Base-by-base conservation (phyloP, 805 yeast species). In the Starmerella kuoi region DNA sequence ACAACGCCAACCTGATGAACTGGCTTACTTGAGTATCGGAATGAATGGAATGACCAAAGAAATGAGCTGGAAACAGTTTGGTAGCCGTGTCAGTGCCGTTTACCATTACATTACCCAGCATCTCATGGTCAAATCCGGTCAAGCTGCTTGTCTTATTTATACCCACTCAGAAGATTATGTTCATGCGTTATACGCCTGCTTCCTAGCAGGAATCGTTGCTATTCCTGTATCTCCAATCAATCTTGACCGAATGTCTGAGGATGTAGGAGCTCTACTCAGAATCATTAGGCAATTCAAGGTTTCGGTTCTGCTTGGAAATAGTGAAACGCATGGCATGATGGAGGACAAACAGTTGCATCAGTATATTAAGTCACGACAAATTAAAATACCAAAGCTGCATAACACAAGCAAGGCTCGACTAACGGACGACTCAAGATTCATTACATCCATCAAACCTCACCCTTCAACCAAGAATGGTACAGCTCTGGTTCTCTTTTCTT, bases 111-210 rank as follows among this genome's bases (percentile, higher is more conserved):
- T 91, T 40, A 65, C 78, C 27, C 80, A 73, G 34, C 87, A 83
- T 60, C 70, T 75, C 1, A 65, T 69, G 2, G 57, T 84, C 35
- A 68, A 63, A 41, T 68, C 81, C 2, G 94, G 94, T 0, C 82
- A 80, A 40, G 66, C 69, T 48, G 88, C 85, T 3, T 68, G 86
- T 3, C 63, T 91, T 53, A 78, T 86, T 78, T 86, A 84, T 57
- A 79, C 94, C 0, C 72, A 88, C 35, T 76, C 86, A 1, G 95
- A 87, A 44, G 97, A 91, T 47, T 88, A 74, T 55, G 74, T 79
- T 4, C 74, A 84, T 23, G 84, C 94, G 2, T 67, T 86, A 1
- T 76, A 77, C 60, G 96, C 98, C 0, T 88, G 97, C 57, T 72
- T 88, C 58, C 62, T 79, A 42, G 72, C 86, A 40, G 95, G 95